Evolutionary conservation across 2,329 filamentous ascomycete species (phyloP).

Genomic region (Cytospora paraplurivora): DNA sequence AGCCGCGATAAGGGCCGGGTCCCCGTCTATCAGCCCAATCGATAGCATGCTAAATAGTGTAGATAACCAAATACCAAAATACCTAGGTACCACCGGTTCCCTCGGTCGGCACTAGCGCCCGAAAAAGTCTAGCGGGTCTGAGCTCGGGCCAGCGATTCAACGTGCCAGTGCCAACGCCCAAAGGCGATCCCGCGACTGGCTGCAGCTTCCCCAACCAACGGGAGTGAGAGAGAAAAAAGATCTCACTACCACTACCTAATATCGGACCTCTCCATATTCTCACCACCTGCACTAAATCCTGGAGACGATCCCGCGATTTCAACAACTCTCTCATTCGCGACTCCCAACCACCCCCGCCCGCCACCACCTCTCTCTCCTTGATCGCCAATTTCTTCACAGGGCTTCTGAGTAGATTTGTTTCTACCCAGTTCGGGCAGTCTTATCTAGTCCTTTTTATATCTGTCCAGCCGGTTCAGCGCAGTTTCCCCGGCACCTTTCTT

Average conservation of each 20-base stretch:
- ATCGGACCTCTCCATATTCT: conserved; percentile 23
- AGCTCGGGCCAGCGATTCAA: conserved; percentile 8
- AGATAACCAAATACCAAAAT: neutral
- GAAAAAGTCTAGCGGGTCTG: conserved; percentile 13
- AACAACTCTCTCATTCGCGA: conserved; percentile 9
- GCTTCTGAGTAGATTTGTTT: conserved; percentile 20
- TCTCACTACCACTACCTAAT: conserved; percentile 27
- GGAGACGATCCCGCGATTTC: conserved; percentile 18
- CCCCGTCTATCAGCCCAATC: conserved; percentile 19
- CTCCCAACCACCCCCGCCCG: conserved; percentile 25
- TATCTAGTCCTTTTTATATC: conserved; percentile 31
- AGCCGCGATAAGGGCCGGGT: neutral
- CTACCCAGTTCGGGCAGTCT: conserved; percentile 15
- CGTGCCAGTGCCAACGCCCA: conserved; percentile 1
- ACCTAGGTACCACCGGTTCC: no score
- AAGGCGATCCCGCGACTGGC: conserved; percentile 3
- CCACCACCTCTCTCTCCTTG: conserved; percentile 19
- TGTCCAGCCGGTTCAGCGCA: conserved; percentile 30
- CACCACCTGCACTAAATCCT: conserved; percentile 17
- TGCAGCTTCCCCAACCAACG: conserved; percentile 26
- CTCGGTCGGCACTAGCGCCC: conserved; percentile 23
- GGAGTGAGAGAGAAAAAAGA: conserved; percentile 27
- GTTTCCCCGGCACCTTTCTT: conserved; percentile 18
- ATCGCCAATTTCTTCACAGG: conserved; percentile 11
- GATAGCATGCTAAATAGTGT: neutral